Evolutionary conservation across 2,329 filamentous ascomycete genomes (phyloP), one percentile per base, ranked within the genome.

Genomic region (Xylariaceae sp.): DNA sequence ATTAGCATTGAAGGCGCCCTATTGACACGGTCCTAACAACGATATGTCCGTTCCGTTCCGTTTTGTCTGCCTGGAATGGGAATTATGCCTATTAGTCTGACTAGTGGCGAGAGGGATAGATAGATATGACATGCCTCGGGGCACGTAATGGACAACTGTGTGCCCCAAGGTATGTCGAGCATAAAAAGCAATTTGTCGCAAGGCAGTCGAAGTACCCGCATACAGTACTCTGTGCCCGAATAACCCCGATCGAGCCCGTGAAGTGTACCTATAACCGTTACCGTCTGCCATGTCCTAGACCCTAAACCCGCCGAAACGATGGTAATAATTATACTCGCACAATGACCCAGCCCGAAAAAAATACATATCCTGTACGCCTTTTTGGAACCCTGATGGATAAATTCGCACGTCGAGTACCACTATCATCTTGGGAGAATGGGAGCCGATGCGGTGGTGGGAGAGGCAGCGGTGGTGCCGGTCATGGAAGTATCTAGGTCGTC

Each of bases 361-460:
- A 58, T 54, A 56, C 37, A 58, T 53, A 15, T 63, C 42, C 58
- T 48, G 56, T 58, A 63, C 61, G 61, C 61, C 61, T 59, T 61
- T 61, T 59, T 35, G 55, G 51, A 50, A 44, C 56, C 35, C 23
- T 30, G 23, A 30, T 4, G 53, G 23, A 51, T 55, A 57, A 62
- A 59, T 57, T 54, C 37, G 50, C 53, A 56, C 56, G n/a, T 39
- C 53, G 39, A 53, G 23, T 17, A 52, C 44, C 37, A 52, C 35
- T 48, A 59, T 47, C 52, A 58, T 51, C 23, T 49, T 39, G 17
- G 30, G 53, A 54, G 51, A 45, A 30, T 30, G 34, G 17, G 8
- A 10, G 45, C 17, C n/a, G 45, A 61, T 56, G 30, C 34, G 11
- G 49, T 37, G 53, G 35, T 15, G 13, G 39, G 57, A 53, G 34